Conservation (phyloP, 1,139 yeast species). For the Pichia sp. region DNA sequence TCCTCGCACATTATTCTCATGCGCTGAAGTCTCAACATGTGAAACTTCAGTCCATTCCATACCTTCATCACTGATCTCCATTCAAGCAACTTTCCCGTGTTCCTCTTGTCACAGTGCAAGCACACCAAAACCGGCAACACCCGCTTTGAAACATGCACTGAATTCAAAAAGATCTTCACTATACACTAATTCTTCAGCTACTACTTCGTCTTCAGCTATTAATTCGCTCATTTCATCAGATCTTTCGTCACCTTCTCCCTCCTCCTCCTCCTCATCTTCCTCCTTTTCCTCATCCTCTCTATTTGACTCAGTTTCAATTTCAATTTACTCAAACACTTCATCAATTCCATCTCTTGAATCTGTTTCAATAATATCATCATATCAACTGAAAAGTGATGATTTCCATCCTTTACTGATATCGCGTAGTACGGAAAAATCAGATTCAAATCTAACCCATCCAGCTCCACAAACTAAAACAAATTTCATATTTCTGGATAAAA, state of each 20-base stretch:
- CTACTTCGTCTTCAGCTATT: not conserved
- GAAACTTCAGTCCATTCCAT: not conserved
- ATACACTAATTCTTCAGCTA: slow-evolving; percentile 4
- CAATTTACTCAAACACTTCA: not conserved
- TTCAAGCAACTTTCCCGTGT: not conserved
- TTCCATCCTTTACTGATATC: slow-evolving; percentile 2
- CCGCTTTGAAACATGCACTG: slow-evolving; percentile 17
- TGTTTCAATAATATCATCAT: not conserved
- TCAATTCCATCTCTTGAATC: not conserved
- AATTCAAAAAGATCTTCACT: slow-evolving; percentile 6
- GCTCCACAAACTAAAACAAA: too few relatives aligned
- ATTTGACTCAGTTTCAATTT: not conserved
- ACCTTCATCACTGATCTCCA: not conserved
- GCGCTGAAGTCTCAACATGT: not conserved
- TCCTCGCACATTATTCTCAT: not conserved
- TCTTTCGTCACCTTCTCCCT: not conserved
- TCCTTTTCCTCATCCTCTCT: not conserved
- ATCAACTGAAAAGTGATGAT: not conserved
- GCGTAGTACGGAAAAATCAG: too few relatives aligned
- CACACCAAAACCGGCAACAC: slow-evolving; percentile 7
- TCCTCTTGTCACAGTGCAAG: not conserved
- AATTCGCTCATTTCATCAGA: not conserved
- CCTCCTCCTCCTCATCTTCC: not conserved
- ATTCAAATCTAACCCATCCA: too few relatives aligned
- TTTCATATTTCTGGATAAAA: not conserved